Evolutionary conservation across 768 basidiomycete genomes (phyloP).

Genomic region (Auricularia sp.): DNA sequence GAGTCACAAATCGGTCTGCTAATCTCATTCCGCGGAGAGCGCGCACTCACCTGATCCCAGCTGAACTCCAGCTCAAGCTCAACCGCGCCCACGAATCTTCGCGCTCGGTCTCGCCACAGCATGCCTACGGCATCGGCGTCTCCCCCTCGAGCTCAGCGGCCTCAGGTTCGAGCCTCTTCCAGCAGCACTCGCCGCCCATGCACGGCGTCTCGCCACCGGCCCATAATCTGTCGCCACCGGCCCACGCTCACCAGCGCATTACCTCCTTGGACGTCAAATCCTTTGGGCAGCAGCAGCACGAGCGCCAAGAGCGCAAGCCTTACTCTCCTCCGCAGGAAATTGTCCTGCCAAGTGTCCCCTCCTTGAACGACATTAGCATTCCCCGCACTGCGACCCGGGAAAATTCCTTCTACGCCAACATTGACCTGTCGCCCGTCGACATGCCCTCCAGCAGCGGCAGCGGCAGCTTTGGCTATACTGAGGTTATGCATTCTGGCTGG

Average conservation of each 20-base stretch:
- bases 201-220: background rate
- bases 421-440: background rate
- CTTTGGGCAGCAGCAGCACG: background rate
- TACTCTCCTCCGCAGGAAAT: conserved; percentile 10
- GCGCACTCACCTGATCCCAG: conserved; percentile 24
- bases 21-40: conserved; percentile 1
- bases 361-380: conserved; percentile 11
- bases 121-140: background rate
- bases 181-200: background rate
- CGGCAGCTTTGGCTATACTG: conserved; percentile 30
- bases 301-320: background rate
- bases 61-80: conserved; percentile 51
- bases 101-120: background rate
- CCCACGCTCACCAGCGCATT: background rate
- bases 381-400: conserved; percentile 15
- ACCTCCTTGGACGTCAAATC: background rate
- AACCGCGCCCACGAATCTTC: background rate
- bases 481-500: conserved; percentile 70
- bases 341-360: conserved; percentile 16
- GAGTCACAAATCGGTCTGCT: conserved; percentile 67
- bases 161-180: background rate
- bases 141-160: background rate
- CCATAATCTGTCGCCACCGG: background rate
- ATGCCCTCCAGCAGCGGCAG: conserved; percentile 30
- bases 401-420: background rate